Percentiles rank a stretch among this genome's conserved stretches.
These are phyloP conservation scores for Umbelopsis vinacea DNA, from an alignment of 192 early-diverging fungal genomes.

Conservation along the genomic window DNA sequence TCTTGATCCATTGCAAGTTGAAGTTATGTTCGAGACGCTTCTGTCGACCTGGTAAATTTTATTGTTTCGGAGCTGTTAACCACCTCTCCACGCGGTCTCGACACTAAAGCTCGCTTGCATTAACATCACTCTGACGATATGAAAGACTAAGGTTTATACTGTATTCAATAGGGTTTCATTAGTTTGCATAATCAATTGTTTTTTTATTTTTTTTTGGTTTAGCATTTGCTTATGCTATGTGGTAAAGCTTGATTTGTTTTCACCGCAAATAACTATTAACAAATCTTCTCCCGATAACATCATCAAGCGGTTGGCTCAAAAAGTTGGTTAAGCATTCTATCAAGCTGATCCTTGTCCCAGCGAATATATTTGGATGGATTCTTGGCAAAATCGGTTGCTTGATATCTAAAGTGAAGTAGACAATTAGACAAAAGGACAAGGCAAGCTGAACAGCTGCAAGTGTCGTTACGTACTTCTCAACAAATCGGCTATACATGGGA, in stretches of 20 bases:
- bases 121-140: no score
- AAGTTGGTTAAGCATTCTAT: slow-evolving; percentile 67
- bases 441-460: neutral
- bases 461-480: slow-evolving; percentile 62
- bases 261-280: no score
- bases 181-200: no score
- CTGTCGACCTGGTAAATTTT: neutral
- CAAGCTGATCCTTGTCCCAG: slow-evolving; percentile 70
- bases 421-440: neutral
- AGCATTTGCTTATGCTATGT: no score
- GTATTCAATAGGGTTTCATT: no score
- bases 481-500: slow-evolving; percentile 80
- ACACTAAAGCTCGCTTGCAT: no score
- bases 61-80: neutral
- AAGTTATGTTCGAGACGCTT: neutral
- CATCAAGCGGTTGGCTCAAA: slow-evolving; percentile 54
- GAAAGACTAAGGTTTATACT: no score
- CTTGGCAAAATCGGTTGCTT: slow-evolving; percentile 77
- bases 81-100: no score
- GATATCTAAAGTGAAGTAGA: slow-evolving; percentile 47
- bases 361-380: slow-evolving; percentile 83
- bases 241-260: no score
- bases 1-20: slow-evolving; percentile 75
- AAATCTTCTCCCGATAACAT: neutral
- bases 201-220: no score